Base-by-base conservation (phyloP, 2,329 filamentous ascomycete genomes). In the Aspergillus niger region DNA sequence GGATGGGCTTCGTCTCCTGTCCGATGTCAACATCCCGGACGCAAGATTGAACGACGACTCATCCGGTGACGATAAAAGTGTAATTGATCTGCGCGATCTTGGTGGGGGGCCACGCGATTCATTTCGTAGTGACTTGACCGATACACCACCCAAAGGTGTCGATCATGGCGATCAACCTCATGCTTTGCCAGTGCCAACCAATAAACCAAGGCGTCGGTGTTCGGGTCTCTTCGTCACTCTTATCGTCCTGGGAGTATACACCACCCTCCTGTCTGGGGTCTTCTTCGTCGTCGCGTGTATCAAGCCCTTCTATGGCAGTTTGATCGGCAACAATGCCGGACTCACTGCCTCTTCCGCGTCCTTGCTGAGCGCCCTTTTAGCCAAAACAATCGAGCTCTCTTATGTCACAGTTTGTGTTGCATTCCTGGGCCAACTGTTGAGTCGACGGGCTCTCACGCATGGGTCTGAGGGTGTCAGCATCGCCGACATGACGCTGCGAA, bases 391-490 rank as follows among this genome's bases (percentile, higher is more conserved):
- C 51, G 91, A 94, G 74, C 71, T 93, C 64, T 87, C 88, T 0
- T 94, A 92, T 69, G 89, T 91, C 3, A 91, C 90, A 0, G 87
- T 91, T 0, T 90, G 91, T 62, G 88, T 93, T 1, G 84, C 88
- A 0, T 90, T 90, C 57, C 72, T 93, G 0, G 91, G 91, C 0
- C 91, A 95, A 71, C 84, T 90, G 0, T 76, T 94, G 15, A 91
- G 86, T n/a, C 82, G 89, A 20, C 80, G 89, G 57, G 88, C 90
- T 0, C 83, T 91, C 58, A 82, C 83, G 24, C 83, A 82, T 57
- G 79, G 82, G 8, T 83, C 86, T 0, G 77, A 79, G 2, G 91
- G 91, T 2, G 83, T 93, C 60, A 91, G 86, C 0, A 82, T 94
- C 15, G 88, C 91, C 0, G 90, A 94, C 69, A 85, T 93, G 79